These are phyloP conservation scores for Daldinia eschscholtzii DNA, from an alignment of 2,329 filamentous ascomycete species.

Conservation along the genomic window DNA sequence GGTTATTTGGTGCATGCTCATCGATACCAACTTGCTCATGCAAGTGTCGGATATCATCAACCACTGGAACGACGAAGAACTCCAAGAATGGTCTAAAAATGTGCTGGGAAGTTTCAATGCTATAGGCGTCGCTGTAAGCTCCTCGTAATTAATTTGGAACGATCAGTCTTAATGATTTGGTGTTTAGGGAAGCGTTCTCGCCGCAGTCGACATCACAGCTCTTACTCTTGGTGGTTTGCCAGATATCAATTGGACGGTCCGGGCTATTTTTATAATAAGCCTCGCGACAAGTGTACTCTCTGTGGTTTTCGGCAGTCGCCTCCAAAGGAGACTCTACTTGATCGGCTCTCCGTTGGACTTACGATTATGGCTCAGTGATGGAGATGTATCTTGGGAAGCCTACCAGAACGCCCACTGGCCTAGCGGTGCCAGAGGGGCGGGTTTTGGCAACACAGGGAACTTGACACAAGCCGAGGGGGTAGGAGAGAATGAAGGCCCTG, in stretches of 20 bases:
- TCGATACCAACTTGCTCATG: neutral
- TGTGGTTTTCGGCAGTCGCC: neutral
- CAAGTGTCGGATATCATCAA: neutral
- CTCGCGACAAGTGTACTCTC: neutral
- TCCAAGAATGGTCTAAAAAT: neutral
- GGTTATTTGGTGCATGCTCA: neutral
- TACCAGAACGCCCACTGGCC: neutral
- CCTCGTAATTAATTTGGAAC: neutral
- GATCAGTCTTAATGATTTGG: neutral
- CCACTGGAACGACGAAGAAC: neutral
- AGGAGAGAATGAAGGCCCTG: neutral
- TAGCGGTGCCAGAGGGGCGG: neutral
- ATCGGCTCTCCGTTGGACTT: neutral
- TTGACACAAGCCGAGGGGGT: neutral
- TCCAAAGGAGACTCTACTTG: neutral
- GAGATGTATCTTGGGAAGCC: neutral
- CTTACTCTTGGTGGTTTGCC: neutral
- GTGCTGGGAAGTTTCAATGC: neutral
- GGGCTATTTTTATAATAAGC: neutral
- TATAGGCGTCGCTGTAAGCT: neutral
- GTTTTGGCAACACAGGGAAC: neutral
- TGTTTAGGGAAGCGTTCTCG: neutral
- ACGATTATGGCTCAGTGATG: neutral
- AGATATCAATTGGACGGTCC: neutral
- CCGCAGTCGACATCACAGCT: neutral